phyloP scores from a whole-genome alignment of 2,329 filamentous ascomycete species.

The Cordyceps fumosorosea region DNA sequence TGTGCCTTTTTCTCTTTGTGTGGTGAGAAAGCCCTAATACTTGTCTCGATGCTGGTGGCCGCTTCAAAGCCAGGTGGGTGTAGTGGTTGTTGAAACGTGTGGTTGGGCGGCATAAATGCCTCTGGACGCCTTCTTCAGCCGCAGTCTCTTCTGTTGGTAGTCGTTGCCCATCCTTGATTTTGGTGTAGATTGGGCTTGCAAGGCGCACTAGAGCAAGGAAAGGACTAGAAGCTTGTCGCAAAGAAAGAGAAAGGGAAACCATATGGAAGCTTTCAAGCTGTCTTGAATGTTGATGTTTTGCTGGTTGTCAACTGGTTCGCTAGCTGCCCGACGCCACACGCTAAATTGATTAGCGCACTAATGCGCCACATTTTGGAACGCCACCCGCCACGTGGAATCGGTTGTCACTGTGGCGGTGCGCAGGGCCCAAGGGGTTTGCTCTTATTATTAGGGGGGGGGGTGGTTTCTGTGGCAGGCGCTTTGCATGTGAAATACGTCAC shows the following conservation, averaged over 20 bases:
- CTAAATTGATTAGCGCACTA: neutral
- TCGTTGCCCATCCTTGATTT: neutral
- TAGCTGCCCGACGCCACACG: neutral
- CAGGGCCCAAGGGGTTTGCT: too few species aligned
- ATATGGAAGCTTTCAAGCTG: neutral
- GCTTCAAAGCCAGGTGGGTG: neutral
- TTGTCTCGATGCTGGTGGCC: neutral
- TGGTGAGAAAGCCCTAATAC: neutral
- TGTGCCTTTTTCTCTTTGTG: neutral
- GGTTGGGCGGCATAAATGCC: neutral
- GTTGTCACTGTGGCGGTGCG: neutral
- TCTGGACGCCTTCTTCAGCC: neutral
- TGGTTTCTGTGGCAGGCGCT: too few species aligned
- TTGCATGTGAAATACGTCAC: neutral
- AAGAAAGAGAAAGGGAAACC: neutral
- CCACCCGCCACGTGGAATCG: conserved; percentile 4
- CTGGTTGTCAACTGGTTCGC: neutral
- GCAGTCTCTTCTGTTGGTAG: neutral
- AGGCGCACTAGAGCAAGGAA: neutral
- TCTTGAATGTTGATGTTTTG: neutral
- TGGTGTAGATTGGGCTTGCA: neutral
- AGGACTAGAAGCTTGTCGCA: neutral
- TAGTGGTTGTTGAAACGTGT: neutral
- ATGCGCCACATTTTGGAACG: neutral
- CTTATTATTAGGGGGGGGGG: too few species aligned